Conservation (phyloP, 2,329 filamentous ascomycete genomes). For the Gnomoniopsis sp. region DNA sequence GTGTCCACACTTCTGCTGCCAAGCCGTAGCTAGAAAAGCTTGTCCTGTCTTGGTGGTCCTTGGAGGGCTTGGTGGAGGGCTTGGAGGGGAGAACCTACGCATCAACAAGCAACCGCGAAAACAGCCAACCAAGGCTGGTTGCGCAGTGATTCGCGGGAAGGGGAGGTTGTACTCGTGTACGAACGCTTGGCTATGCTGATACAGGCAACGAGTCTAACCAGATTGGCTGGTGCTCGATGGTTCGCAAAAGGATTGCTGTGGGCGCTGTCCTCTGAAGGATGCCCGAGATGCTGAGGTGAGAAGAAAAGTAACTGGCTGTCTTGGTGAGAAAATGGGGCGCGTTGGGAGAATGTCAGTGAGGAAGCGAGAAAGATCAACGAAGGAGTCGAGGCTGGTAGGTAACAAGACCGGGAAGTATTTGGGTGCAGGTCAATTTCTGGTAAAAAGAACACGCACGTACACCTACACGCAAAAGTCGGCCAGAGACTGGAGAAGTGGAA, state of each 20-base stretch:
- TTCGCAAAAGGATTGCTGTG: not conserved
- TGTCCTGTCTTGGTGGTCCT: not conserved
- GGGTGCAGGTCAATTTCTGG: too few species aligned
- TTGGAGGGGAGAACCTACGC: slow-evolving; percentile 15
- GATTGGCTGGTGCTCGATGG: not conserved
- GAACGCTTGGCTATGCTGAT: not conserved
- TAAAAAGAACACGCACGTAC: not conserved
- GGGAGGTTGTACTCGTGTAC: not conserved
- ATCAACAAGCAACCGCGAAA: slow-evolving; percentile 11
- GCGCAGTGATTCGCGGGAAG: not conserved
- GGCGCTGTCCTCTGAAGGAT: not conserved
- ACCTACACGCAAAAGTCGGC: too few species aligned
- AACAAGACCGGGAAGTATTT: not conserved
- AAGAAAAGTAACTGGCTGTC: not conserved
- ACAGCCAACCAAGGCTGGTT: slow-evolving; percentile 6
- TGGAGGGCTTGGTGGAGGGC: not conserved
- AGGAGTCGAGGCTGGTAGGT: not conserved
- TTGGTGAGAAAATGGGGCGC: not conserved
- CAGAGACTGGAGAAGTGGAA: not conserved
- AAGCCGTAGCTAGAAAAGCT: slow-evolving; percentile 4
- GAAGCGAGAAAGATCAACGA: too few species aligned
- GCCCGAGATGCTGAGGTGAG: not conserved
- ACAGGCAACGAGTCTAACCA: not conserved
- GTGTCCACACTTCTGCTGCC: not conserved
- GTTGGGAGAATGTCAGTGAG: too few species aligned